Evolutionary conservation across 345 rosid species (phyloP).

Genomic region (Angophora floribunda): DNA sequence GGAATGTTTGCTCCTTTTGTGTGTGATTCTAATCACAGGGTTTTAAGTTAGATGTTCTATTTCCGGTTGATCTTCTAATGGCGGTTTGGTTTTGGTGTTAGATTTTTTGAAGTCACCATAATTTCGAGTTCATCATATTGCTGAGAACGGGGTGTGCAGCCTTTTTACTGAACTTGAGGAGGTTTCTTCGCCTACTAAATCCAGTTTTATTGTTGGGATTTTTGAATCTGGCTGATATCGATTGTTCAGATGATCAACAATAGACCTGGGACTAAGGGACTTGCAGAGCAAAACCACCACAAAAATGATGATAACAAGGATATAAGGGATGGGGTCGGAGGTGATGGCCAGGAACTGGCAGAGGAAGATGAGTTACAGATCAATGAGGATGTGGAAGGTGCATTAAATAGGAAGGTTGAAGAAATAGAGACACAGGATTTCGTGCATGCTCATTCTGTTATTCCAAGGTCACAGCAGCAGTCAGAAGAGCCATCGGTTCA

Average conservation of each 20-base stretch:
- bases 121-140: not conserved
- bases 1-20: not conserved
- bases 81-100: not conserved
- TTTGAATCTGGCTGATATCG: slow-evolving; percentile 35
- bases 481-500: slow-evolving; percentile 21
- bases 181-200: not conserved
- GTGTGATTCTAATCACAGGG: not conserved
- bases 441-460: not conserved
- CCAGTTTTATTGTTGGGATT: slow-evolving; percentile 7
- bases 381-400: slow-evolving; percentile 16
- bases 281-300: slow-evolving; percentile 13
- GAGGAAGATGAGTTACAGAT: slow-evolving; percentile 32
- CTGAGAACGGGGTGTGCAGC: slow-evolving; percentile 14
- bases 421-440: slow-evolving; percentile 5
- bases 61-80: not conserved
- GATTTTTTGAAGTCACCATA: not conserved
- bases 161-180: slow-evolving; percentile 5
- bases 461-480: slow-evolving; percentile 10
- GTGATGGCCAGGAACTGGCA: slow-evolving; percentile 31
- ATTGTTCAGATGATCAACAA: slow-evolving; percentile 13
- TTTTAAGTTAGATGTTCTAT: not conserved
- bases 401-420: not conserved
- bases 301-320: slow-evolving; percentile 8
- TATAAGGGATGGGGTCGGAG: slow-evolving; percentile 17
- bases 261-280: slow-evolving; percentile 8